Percentiles rank a stretch among this genome's conserved stretches.
Conservation (phyloP, 257 asterid genomes). For the Jacaranda copaia region DNA sequence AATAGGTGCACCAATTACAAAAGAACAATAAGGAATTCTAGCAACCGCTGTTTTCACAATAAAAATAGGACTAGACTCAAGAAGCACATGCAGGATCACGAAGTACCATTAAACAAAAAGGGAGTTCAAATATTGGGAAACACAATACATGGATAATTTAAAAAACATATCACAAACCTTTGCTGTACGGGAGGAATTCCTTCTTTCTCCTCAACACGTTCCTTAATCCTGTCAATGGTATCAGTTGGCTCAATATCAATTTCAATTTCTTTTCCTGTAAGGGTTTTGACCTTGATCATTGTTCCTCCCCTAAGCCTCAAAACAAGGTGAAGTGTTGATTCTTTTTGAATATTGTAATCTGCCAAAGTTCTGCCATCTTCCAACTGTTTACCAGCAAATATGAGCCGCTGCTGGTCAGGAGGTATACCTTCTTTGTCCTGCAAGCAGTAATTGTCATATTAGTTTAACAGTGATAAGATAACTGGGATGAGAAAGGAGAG, state of each 20-base stretch:
- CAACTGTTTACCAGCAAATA: conserved; percentile 56
- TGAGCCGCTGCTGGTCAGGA: conserved; percentile 56
- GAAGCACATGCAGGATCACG: background rate
- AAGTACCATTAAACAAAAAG: background rate
- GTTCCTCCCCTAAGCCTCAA: conserved; percentile 77
- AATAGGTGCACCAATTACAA: background rate
- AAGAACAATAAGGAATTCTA: background rate
- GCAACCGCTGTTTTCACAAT: background rate
- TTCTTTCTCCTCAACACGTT: conserved; percentile 79
- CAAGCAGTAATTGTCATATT: conserved; percentile 22
- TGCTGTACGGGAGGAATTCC: conserved; percentile 78
- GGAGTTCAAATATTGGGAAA: background rate
- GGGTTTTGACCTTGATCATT: conserved; percentile 77
- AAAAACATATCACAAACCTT: conserved; percentile 45
- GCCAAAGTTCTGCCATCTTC: conserved; percentile 60
- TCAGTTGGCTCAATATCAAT: conserved; percentile 75
- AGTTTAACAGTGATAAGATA: conserved; percentile 6
- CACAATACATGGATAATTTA: background rate
- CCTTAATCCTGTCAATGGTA: conserved; percentile 68
- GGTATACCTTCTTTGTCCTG: conserved; percentile 87
- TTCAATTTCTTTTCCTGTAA: conserved; percentile 75
- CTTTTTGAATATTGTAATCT: conserved; percentile 55
- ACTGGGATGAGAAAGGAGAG: background rate
- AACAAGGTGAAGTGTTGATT: conserved; percentile 70
- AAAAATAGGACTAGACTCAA: background rate